These are phyloP conservation scores for Torulaspora franciscae DNA, from an alignment of 805 yeast genomes.

Conservation along the genomic window DNA sequence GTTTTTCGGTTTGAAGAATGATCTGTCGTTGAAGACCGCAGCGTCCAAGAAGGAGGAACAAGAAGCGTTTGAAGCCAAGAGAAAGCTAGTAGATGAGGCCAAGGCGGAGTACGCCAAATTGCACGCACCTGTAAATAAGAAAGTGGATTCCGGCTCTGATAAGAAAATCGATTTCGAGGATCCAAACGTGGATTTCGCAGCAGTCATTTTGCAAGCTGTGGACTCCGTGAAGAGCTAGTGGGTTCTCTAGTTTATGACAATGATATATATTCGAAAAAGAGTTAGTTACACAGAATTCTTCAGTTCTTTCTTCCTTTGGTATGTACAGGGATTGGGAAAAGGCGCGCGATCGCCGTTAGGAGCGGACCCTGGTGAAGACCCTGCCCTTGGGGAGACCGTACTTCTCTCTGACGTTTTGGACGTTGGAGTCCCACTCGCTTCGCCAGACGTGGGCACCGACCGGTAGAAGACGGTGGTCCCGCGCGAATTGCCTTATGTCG, in stretches of 20 bases:
- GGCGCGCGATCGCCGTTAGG: constrained; percentile 10
- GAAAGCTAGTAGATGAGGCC: constrained; percentile 79
- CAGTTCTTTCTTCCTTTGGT: not conserved
- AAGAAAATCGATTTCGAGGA: constrained; percentile 71
- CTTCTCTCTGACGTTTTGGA: constrained; percentile 58
- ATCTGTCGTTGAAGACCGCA: constrained; percentile 57
- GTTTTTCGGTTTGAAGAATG: constrained; percentile 82
- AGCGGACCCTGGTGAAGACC: constrained; percentile 64
- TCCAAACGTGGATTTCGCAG: constrained; percentile 82
- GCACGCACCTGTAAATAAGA: constrained; percentile 44
- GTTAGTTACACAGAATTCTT: not conserved
- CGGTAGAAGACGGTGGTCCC: constrained; percentile 52
- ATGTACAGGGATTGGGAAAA: constrained; percentile 7
- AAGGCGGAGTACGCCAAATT: constrained; percentile 79
- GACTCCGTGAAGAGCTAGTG: constrained; percentile 42
- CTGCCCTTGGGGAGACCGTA: constrained; percentile 73
- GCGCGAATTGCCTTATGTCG: constrained; percentile 66
- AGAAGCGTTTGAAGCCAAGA: constrained; percentile 56
- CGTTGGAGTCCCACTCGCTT: constrained; percentile 73
- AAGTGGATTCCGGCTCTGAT: constrained; percentile 33
- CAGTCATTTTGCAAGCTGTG: constrained; percentile 60
- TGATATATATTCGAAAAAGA: constrained; percentile 6
- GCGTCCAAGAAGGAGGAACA: constrained; percentile 56
- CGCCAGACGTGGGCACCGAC: constrained; percentile 94
- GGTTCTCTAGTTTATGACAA: not conserved